A percentile compares a stretch with the other conserved stretches of the same genome.
These are phyloP conservation scores for Xylariaceae sp. DNA, from an alignment of 2,329 filamentous ascomycete species.

Conservation along the genomic window DNA sequence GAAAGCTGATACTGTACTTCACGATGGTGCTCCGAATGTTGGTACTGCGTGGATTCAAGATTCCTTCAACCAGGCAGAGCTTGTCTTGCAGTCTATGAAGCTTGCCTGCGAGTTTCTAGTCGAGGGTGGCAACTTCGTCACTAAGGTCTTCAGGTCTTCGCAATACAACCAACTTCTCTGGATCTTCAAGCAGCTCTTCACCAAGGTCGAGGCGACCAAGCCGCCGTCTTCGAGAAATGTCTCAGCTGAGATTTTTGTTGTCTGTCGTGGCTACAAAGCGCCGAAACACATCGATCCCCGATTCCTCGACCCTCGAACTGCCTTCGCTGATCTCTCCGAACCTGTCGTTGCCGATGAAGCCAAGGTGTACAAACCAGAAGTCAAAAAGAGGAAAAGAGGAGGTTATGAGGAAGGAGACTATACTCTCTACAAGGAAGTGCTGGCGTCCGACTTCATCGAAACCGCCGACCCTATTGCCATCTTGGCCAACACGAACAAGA, in stretches of 20 bases:
- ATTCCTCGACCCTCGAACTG: constrained; percentile 82
- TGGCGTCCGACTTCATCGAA: constrained; percentile 90
- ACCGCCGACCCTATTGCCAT: constrained; percentile 91
- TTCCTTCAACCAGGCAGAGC: constrained; percentile 94
- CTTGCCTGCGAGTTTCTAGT: constrained; percentile 89
- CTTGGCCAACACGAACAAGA: constrained; percentile 76
- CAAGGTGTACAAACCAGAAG: constrained; percentile 94
- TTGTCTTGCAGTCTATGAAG: constrained; percentile 86
- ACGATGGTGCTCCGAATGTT: constrained; percentile 96
- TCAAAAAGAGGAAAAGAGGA: constrained; percentile 95
- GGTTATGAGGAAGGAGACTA: constrained; percentile 97
- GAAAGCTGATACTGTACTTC: constrained; percentile 93
- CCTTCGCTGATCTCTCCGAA: constrained; percentile 88
- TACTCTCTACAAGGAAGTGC: constrained; percentile 83
- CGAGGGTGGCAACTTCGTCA: constrained; percentile 89
- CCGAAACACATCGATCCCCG: constrained; percentile 90
- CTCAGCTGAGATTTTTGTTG: constrained; percentile 97
- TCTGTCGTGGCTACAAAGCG: constrained; percentile 91
- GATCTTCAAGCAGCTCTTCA: constrained; percentile 97
- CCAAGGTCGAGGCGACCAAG: constrained; percentile 94
- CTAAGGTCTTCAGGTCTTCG: constrained; percentile 95
- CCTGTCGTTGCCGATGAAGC: constrained; percentile 92
- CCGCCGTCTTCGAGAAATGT: constrained; percentile 94
- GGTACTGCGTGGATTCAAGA: constrained; percentile 98
- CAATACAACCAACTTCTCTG: constrained; percentile 92